Evolutionary conservation across 2,329 filamentous ascomycete genomes (phyloP), one percentile per base, ranked within the genome.

Genomic region (Neurospora sp.): DNA sequence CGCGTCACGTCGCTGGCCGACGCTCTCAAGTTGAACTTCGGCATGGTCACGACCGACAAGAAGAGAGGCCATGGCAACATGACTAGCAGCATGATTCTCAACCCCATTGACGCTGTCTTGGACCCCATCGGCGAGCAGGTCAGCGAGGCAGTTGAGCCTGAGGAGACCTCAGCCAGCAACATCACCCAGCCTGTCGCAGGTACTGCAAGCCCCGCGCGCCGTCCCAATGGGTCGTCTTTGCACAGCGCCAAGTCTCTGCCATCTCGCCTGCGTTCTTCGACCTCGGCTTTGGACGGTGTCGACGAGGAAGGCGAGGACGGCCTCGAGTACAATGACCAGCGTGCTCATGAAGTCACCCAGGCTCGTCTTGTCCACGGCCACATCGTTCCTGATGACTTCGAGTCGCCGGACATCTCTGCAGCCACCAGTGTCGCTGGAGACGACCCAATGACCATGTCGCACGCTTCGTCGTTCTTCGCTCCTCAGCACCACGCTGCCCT

Each of bases 11-110:
- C 95, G 37, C 84, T 99, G 69, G 96, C 96, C 72, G 96, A 99
- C 82, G 93, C 93, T 2, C 82, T 99, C 75, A 98, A 98, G 85
- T 87, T 99, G 75, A 98, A 96, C 83, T 99, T 99, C 75, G 96
- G 96, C 74, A 93, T 99, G 78, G 93, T 99, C 69, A 96, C 92
- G 2, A 96, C 93, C 6, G 93, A 96, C 75, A 86, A 88, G 75
- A 89, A 88, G 77, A 85, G 91, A 68, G 83, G 85, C 43, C 15
- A 62, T n/a, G 78, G 81, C 74, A 90, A 86, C 77, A 90, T 94
- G 88, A 87, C 88, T 66, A 90, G 90, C 71, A 97, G 93, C 79
- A 90, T 92, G 81, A 90, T 97, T 74, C 87, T 92, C 81, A 85
- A 82, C 69, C 88, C 90, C 73, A 84, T 91, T 17, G 89, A 92